These are phyloP conservation scores for Letharia lupina DNA, from an alignment of 495 filamentous ascomycete species.

Conservation along the genomic window DNA sequence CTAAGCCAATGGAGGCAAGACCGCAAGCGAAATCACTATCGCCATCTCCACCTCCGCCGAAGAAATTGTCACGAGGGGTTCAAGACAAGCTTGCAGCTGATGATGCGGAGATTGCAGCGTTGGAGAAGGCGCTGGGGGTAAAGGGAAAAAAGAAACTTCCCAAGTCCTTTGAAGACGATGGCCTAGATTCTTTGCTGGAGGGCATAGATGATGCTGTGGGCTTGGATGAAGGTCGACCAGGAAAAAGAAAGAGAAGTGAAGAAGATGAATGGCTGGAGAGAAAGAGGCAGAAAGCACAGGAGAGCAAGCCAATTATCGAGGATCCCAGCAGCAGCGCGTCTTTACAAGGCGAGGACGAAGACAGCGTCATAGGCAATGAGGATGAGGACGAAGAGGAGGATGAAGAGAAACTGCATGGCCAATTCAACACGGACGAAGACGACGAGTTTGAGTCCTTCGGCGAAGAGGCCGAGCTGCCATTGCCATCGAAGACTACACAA, in stretches of 20 bases:
- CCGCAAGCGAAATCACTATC: slow-evolving; percentile 19
- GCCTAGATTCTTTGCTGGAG: slow-evolving; percentile 70
- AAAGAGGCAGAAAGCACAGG: slow-evolving; percentile 60
- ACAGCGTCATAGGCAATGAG: slow-evolving; percentile 9
- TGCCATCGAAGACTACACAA: slow-evolving; percentile 28
- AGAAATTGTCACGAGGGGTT: slow-evolving; percentile 47
- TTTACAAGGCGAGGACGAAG: slow-evolving; percentile 19
- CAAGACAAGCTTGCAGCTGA: slow-evolving; percentile 62
- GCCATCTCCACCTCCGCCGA: slow-evolving; percentile 22
- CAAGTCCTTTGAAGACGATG: slow-evolving; percentile 75
- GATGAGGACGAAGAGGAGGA: slow-evolving; percentile 28
- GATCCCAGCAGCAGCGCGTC: slow-evolving; percentile 29
- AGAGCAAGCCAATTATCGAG: slow-evolving; percentile 29
- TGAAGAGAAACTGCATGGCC: slow-evolving; percentile 26
- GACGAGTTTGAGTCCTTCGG: slow-evolving; percentile 27
- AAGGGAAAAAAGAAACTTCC: slow-evolving; percentile 68
- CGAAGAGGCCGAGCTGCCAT: slow-evolving; percentile 28
- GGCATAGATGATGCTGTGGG: slow-evolving; percentile 51
- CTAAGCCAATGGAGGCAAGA: slow-evolving; percentile 14
- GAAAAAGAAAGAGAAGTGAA: slow-evolving; percentile 47
- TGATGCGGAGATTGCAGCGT: slow-evolving; percentile 75
- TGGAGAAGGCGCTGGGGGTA: slow-evolving; percentile 84
- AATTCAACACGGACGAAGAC: slow-evolving; percentile 36
- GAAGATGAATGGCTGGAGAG: slow-evolving; percentile 49
- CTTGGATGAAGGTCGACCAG: slow-evolving; percentile 27